These are phyloP conservation scores for Suhomyces panamericanus DNA, from an alignment of 1,139 yeast genomes.

Conservation along the genomic window DNA sequence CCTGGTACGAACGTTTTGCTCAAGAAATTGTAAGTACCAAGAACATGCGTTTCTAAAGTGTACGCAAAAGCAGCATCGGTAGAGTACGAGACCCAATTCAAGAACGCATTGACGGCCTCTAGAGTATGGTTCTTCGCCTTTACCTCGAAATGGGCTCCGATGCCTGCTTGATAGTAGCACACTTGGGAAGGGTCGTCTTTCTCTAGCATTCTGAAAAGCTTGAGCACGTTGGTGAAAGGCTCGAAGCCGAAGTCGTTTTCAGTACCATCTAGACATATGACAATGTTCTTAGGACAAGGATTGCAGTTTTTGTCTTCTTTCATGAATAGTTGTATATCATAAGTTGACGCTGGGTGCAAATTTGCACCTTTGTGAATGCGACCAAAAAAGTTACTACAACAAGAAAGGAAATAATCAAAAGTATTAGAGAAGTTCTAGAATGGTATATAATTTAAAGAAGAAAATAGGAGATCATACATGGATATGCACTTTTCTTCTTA, in stretches of 20 bases:
- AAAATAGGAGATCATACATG: no score
- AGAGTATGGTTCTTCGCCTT: constrained; percentile 27
- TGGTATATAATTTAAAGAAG: no score
- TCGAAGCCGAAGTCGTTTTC: constrained; percentile 56
- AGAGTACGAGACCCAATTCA: background rate
- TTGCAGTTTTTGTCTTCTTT: background rate
- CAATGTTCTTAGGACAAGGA: constrained; percentile 17
- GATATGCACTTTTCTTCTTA: no score
- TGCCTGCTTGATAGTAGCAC: constrained; percentile 68
- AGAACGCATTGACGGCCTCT: constrained; percentile 2
- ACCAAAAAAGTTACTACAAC: no score
- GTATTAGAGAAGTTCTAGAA: no score
- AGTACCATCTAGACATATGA: constrained; percentile 67
- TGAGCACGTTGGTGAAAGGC: constrained; percentile 57
- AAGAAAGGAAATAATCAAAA: no score
- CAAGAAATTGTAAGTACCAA: constrained; percentile 54
- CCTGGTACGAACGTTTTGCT: constrained; percentile 48
- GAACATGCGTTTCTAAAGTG: constrained; percentile 54
- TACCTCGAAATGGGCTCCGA: constrained; percentile 51
- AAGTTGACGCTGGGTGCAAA: constrained; percentile 2
- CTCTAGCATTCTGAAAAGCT: constrained; percentile 52
- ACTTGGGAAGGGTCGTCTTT: constrained; percentile 41
- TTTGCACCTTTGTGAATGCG: background rate
- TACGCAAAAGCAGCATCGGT: constrained; percentile 56
- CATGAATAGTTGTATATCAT: background rate